A percentile compares a stretch with the other conserved stretches of the same genome.
Evolutionary conservation across 2,329 filamentous ascomycete species (phyloP).

Genomic region (Niveomyces coronatus): DNA sequence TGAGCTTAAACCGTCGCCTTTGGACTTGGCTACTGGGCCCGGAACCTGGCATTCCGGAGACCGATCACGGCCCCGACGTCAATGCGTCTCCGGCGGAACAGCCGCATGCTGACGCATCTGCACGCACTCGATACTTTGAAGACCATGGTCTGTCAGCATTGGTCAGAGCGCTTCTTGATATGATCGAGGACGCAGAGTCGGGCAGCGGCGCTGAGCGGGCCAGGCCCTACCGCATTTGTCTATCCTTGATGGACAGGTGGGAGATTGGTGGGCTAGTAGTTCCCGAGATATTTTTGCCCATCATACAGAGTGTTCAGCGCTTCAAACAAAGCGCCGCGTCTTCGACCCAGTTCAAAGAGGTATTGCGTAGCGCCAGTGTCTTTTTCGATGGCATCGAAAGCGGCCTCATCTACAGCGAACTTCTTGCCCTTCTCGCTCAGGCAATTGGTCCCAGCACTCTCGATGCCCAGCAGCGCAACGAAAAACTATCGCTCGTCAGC

Average conservation of each 20-base stretch:
- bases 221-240: slow-evolving; percentile 78
- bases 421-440: slow-evolving; percentile 57
- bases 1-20: slow-evolving; percentile 90
- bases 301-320: slow-evolving; percentile 66
- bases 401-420: slow-evolving; percentile 79
- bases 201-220: slow-evolving; percentile 51
- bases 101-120: slow-evolving; percentile 36
- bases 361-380: slow-evolving; percentile 82
- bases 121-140: slow-evolving; percentile 73
- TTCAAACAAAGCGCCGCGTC: slow-evolving; percentile 57
- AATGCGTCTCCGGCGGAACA: slow-evolving; percentile 32
- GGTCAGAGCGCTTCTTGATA: slow-evolving; percentile 61
- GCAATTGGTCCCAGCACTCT: slow-evolving; percentile 39
- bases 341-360: slow-evolving; percentile 70
- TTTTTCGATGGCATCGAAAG: slow-evolving; percentile 98
- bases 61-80: slow-evolving; percentile 37
- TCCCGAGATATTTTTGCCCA: slow-evolving; percentile 77
- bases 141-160: slow-evolving; percentile 66
- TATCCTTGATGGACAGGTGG: slow-evolving; percentile 97
- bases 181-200: slow-evolving; percentile 47
- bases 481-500: slow-evolving; percentile 60
- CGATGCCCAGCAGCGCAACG: slow-evolving; percentile 38
- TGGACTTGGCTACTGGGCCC: slow-evolving; percentile 95
- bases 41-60: slow-evolving; percentile 41
- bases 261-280: slow-evolving; percentile 89